phyloP scores from a whole-genome alignment of 2,329 filamentous ascomycete species.

The Aureobasidium leucospermi region DNA sequence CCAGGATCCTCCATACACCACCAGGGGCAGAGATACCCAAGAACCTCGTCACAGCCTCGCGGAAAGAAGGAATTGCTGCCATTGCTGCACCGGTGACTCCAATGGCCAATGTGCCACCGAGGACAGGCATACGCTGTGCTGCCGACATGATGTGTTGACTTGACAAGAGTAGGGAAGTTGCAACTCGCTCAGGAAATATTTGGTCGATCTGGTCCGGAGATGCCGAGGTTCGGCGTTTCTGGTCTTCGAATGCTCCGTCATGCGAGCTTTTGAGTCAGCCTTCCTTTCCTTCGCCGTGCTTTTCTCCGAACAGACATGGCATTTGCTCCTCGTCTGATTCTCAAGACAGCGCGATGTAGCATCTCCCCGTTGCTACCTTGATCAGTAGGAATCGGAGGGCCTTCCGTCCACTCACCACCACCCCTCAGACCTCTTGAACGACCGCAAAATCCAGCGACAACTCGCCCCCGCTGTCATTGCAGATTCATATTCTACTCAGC shows the following conservation, averaged over 20 bases:
- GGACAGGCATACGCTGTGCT: conserved; percentile 23
- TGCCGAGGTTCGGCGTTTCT: conserved; percentile 2
- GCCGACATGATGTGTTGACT: conserved; percentile 24
- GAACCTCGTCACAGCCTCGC: conserved; percentile 21
- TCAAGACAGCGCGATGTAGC: too few relatives aligned
- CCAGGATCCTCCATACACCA: conserved; percentile 27
- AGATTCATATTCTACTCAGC: too few relatives aligned
- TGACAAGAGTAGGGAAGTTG: neutral
- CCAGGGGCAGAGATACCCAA: conserved; percentile 17
- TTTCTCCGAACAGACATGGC: too few relatives aligned
- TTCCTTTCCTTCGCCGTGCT: too few relatives aligned
- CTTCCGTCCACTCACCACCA: too few relatives aligned
- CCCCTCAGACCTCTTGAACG: too few relatives aligned
- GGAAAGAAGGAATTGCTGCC: conserved; percentile 21
- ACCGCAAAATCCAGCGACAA: too few relatives aligned
- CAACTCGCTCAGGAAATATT: neutral
- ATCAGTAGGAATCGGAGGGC: too few relatives aligned
- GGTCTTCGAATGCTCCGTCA: neutral
- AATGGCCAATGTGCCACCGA: conserved; percentile 23
- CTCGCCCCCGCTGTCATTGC: too few relatives aligned
- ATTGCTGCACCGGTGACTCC: conserved; percentile 21
- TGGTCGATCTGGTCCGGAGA: neutral
- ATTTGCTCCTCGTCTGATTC: too few relatives aligned
- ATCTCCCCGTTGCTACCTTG: too few relatives aligned
- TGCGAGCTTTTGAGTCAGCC: neutral